These are phyloP conservation scores for Pseudopithomyces chartarum DNA, from an alignment of 2,329 filamentous ascomycete species.

Conservation along the genomic window DNA sequence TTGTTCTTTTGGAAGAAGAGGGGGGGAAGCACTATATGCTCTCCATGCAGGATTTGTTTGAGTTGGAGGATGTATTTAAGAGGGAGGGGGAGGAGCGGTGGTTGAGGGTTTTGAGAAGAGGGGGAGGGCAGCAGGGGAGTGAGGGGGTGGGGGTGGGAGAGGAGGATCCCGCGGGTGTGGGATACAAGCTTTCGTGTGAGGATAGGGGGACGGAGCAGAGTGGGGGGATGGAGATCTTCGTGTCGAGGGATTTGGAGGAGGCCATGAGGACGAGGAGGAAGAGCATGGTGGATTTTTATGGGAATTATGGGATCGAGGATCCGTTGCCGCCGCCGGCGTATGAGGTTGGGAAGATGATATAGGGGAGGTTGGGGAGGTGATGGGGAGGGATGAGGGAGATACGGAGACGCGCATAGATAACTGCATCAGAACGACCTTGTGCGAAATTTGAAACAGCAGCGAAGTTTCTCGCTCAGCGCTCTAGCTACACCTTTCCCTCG, in stretches of 20 bases:
- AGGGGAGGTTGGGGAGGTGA: too few species aligned
- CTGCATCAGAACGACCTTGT: too few species aligned
- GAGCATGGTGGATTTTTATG: conserved; percentile 43
- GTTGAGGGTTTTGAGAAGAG: conserved; percentile 26
- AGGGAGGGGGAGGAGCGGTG: conserved; percentile 37
- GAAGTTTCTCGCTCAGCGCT: too few species aligned
- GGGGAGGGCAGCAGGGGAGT: too few species aligned
- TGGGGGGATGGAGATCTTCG: conserved; percentile 43
- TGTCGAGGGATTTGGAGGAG: conserved; percentile 37
- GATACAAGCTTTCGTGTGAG: conserved; percentile 40
- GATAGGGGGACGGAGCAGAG: conserved; percentile 40
- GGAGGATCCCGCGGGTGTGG: conserved; percentile 29
- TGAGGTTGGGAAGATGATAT: conserved; percentile 38
- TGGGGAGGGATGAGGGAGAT: too few species aligned
- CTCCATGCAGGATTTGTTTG: conserved; percentile 43
- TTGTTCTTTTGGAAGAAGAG: conserved; percentile 43
- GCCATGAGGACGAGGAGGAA: conserved; percentile 33
- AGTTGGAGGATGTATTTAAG: conserved; percentile 42
- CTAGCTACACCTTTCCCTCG: too few species aligned
- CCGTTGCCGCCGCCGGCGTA: conserved; percentile 39
- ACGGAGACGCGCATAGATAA: too few species aligned
- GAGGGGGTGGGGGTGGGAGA: too few species aligned
- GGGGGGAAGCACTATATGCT: conserved; percentile 40
- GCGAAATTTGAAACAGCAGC: too few species aligned
- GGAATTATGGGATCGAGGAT: conserved; percentile 41